phyloP scores from a whole-genome alignment of 148 eudicot genomes.

The Polygonum maritimum region DNA sequence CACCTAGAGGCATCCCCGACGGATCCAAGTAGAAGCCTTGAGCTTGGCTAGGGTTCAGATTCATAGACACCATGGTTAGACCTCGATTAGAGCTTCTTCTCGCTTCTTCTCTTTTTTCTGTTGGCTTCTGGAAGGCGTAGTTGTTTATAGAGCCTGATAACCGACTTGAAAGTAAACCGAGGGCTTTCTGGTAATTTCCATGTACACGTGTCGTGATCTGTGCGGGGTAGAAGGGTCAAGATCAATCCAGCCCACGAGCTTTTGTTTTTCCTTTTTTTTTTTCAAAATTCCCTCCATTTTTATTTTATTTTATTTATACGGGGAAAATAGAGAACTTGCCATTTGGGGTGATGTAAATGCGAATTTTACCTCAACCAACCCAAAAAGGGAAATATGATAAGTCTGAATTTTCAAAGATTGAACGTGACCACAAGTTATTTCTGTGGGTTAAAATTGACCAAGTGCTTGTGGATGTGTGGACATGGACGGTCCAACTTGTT shows the following conservation, averaged over 20 bases:
- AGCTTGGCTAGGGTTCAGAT: constrained; percentile 18
- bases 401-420: not conserved
- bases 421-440: not conserved
- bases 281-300: not conserved
- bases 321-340: no score
- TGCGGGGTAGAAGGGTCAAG: not conserved
- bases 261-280: not conserved
- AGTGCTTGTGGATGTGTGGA: not conserved
- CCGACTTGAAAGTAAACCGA: not conserved
- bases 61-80: constrained; percentile 26
- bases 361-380: not conserved
- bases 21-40: constrained; percentile 22
- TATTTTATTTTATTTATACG: no score
- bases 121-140: no score
- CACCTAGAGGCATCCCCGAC: constrained; percentile 19
- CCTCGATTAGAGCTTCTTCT: not conserved
- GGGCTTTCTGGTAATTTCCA: not conserved
- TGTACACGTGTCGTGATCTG: not conserved
- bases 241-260: not conserved
- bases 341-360: not conserved
- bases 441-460: not conserved
- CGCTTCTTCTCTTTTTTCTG: not conserved
- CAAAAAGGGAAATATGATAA: no score
- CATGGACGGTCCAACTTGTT: not conserved
- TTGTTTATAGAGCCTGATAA: not conserved